phyloP scores from a whole-genome alignment of 1,284 basidiomycete species.

The Sporisorium graminicola region DNA sequence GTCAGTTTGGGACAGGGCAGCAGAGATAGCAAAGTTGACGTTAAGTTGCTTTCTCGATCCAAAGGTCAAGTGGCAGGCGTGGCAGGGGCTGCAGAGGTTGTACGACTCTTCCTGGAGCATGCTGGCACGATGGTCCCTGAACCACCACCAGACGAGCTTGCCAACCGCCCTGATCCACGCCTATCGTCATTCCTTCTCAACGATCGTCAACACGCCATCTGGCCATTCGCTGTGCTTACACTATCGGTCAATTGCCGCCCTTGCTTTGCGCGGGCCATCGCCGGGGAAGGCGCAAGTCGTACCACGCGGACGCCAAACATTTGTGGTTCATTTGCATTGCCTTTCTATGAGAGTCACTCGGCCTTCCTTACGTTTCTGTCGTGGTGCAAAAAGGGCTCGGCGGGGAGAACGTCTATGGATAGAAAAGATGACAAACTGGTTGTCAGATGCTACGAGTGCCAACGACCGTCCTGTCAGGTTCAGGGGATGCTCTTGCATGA shows the following conservation, averaged over 20 bases:
- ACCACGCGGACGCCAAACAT: too few species aligned
- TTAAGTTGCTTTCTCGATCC: not conserved
- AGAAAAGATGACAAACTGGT: not conserved
- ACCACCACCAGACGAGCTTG: not conserved
- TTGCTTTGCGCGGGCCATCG: not conserved
- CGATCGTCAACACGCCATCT: not conserved
- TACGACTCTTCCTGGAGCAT: slow-evolving; percentile 28
- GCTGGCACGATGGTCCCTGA: slow-evolving; percentile 23
- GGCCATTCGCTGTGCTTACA: not conserved
- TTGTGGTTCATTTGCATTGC: too few species aligned
- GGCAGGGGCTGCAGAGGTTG: slow-evolving; percentile 28
- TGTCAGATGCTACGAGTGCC: not conserved
- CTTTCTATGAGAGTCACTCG: too few species aligned
- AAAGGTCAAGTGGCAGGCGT: slow-evolving; percentile 1
- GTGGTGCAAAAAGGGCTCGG: not conserved
- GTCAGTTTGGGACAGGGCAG: slow-evolving; percentile 4
- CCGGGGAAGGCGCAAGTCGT: not conserved
- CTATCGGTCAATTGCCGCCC: not conserved
- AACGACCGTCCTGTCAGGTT: not conserved
- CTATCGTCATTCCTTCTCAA: not conserved
- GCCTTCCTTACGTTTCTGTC: not conserved
- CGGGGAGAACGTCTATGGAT: too few species aligned
- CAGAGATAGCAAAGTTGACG: not conserved
- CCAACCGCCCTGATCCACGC: not conserved
- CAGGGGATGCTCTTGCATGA: too few species aligned